phyloP scores from a whole-genome alignment of 768 basidiomycete species.

The Pulveroboletus sp. region DNA sequence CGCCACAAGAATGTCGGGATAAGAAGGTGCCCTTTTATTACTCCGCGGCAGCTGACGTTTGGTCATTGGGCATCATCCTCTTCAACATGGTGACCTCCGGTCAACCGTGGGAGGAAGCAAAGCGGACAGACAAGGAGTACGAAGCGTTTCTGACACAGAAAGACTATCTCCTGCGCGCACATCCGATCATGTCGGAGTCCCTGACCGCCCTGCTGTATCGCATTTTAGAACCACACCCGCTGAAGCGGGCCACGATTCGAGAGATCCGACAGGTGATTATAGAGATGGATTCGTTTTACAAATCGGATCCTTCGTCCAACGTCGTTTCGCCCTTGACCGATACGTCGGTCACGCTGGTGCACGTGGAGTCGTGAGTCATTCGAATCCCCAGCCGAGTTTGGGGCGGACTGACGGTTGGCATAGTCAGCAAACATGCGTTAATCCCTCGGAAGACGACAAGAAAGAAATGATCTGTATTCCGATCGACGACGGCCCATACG shows the following conservation, averaged over 20 bases:
- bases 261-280: slow-evolving; percentile 14
- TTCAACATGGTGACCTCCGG: slow-evolving; percentile 72
- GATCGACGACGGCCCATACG: background rate
- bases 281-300: slow-evolving; percentile 16
- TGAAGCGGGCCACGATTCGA: slow-evolving; percentile 15
- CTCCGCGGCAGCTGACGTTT: slow-evolving; percentile 46
- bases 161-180: slow-evolving; percentile 1
- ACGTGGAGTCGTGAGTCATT: slow-evolving; percentile 15
- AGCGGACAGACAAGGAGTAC: background rate
- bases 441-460: background rate
- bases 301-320: background rate
- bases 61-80: slow-evolving; percentile 77
- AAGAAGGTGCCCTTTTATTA: slow-evolving; percentile 29
- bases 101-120: slow-evolving; percentile 19
- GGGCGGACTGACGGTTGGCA: background rate
- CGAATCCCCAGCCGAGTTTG: no score
- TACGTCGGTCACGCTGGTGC: background rate
- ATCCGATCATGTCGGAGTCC: slow-evolving; percentile 10
- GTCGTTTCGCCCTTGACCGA: background rate
- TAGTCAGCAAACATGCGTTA: slow-evolving; percentile 15
- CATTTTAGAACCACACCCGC: slow-evolving; percentile 15
- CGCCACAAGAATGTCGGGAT: slow-evolving; percentile 51
- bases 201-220: slow-evolving; percentile 5
- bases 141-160: background rate
- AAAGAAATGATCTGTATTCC: no score